Evolutionary conservation across 257 asterid genomes (phyloP), one percentile per base, ranked within the genome.

Genomic region (Solanum verrucosum): DNA sequence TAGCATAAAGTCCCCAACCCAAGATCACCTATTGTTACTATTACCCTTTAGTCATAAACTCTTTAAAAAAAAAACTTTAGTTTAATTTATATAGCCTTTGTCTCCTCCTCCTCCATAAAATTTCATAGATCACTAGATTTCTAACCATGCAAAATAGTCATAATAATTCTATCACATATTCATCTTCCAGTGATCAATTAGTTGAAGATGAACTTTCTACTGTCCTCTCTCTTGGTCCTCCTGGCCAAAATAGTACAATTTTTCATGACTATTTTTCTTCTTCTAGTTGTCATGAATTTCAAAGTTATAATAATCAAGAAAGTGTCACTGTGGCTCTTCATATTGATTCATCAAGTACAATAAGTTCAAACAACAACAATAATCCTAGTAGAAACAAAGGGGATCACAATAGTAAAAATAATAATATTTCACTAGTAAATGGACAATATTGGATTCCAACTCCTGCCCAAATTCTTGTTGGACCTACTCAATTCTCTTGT

Each of bases 391-490:
- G 70, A 7, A 83, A 3, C 25, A 52, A 44, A 52, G 63, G 84
- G 35, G 86, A 89, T 27, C 23, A 44, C 29, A 56, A 56, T 56
- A 52, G 23, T 52, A 34, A 2, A 10, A 33, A 73, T 73, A 14
- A 16, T 60, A 85, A 74, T 25, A 7, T 71, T 72, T 37, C 84
- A 42, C 81, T 75, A 44, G 86, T 88, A 16, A 81, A 77, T 38
- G 94, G 94, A 37, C 98, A 93, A 88, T 96, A 95, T 83, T 96
- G 99, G 98, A 95, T 96, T 83, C 98, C 99, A 1, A 93, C 98
- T 9, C 94, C 98, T 7, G 94, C 97, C 15, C 98, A 96, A 89
- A 96, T 96, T 84, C 97, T 96, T 27, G 95, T 95, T 63, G 99
- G 99, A 74, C 98, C 98, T 40, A 94, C 98, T 34, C 98, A 95